Percentiles rank a stretch among this genome's conserved stretches.
These are phyloP conservation scores for Podospora didyma DNA, from an alignment of 495 filamentous ascomycete species.

Conservation along the genomic window DNA sequence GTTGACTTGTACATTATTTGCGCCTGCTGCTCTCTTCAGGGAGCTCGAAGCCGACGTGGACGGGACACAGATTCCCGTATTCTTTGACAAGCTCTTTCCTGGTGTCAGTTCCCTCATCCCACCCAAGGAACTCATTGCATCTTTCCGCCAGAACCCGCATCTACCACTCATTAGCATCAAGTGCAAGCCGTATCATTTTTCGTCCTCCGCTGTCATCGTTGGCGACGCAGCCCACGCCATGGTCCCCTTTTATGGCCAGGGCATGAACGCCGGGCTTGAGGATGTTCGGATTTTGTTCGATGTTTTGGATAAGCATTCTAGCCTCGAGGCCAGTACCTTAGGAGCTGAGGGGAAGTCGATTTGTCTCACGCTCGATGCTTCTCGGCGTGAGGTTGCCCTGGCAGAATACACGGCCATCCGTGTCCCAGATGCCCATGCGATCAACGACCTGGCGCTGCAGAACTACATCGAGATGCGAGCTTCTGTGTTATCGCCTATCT, in stretches of 20 bases:
- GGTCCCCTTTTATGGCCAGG: slow-evolving; percentile 92
- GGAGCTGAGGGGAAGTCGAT: slow-evolving; percentile 5
- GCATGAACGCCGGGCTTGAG: slow-evolving; percentile 84
- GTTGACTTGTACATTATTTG: slow-evolving; percentile 94
- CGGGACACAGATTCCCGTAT: slow-evolving; percentile 50
- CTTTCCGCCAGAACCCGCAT: slow-evolving; percentile 77
- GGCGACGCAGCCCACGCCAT: slow-evolving; percentile 97
- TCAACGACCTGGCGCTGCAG: slow-evolving; percentile 85
- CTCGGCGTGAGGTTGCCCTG: slow-evolving; percentile 56
- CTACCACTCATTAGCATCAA: slow-evolving; percentile 91
- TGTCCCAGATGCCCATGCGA: slow-evolving; percentile 73
- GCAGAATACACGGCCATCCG: slow-evolving; percentile 69
- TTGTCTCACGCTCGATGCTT: slow-evolving; percentile 6
- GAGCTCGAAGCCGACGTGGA: slow-evolving; percentile 52
- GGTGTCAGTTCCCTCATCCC: slow-evolving; percentile 83
- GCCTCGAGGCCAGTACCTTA: slow-evolving; percentile 24
- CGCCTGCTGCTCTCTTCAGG: slow-evolving; percentile 58
- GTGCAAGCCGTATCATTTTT: slow-evolving; percentile 81
- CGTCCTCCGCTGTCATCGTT: slow-evolving; percentile 72
- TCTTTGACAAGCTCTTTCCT: slow-evolving; percentile 77
- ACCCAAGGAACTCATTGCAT: slow-evolving; percentile 58
- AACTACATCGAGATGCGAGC: slow-evolving; percentile 94
- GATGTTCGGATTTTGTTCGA: slow-evolving; percentile 79
- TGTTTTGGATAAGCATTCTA: slow-evolving; percentile 59
- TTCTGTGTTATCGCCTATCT: slow-evolving; percentile 69